Evolutionary conservation across 1,284 basidiomycete species (phyloP), one percentile per base, ranked within the genome.

Genomic region (Wolfiporia cocos): DNA sequence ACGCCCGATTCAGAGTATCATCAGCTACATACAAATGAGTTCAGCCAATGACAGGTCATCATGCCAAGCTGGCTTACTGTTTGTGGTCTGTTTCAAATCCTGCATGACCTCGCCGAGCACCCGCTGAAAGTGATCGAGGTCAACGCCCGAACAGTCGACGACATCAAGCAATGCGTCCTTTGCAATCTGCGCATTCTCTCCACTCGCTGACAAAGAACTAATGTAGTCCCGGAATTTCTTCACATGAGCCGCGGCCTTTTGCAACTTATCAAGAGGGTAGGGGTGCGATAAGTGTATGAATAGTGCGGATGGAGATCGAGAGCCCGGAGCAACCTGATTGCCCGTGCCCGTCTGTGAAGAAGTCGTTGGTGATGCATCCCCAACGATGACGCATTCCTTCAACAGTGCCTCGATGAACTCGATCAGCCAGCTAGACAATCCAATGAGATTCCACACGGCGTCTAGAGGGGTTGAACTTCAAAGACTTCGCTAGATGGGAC

Each of bases 371-470:
- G n/a, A n/a, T n/a, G n/a, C n/a, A 37, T 59, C 58, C 12, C 53
- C 52, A 59, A 59, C 70, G 30, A 77, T 59, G 1, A 86, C 67
- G 49, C 78, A 83, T 51, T 79, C 73, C 52, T 76, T 81, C 58
- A 86, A 57, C 5, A 88, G 56, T 43, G 64, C 73, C 56, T 82
- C 81, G n/a, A 78, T 49, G 46, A 85, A 76, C 23, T 63, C 61
- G 20, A 85, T 61, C 35, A 75, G 58, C 81, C 82, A 88, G 14
- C 61, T 63, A 1, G 70, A 73, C 33, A 86, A 52, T 12, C 71
- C 72, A 33, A 79, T 71, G 5, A 88, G 66, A 47, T 82, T 76
- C 85, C 85, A 87, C 21, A 78, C 68, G 26, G 78, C 75, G 42
- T 77, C 84, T 87, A 43, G 11, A 32, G 31, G 4, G n/a, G 24